Conservation (phyloP, 164 flowering plant genomes). For the Piper longum region DNA sequence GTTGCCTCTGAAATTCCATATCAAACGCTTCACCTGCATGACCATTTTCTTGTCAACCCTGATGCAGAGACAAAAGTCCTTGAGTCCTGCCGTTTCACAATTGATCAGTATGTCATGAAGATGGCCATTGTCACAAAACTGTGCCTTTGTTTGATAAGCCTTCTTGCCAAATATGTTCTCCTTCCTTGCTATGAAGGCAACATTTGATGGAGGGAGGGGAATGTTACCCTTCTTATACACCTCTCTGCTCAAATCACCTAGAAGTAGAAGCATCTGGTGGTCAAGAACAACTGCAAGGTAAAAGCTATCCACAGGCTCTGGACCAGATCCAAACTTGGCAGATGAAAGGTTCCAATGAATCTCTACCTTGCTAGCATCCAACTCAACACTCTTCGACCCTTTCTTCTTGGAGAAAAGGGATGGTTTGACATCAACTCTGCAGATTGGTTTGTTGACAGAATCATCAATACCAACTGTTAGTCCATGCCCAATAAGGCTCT, state of each 20-base stretch:
- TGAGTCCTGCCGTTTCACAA: constrained; percentile 14
- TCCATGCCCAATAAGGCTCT: constrained; percentile 31
- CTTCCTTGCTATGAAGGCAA: constrained; percentile 24
- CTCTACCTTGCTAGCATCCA: constrained; percentile 14
- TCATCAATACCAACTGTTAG: constrained; percentile 22
- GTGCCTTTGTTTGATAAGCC: constrained; percentile 20
- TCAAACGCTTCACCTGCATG: constrained; percentile 26
- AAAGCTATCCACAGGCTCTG: constrained; percentile 30
- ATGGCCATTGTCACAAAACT: constrained; percentile 25
- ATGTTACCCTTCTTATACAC: constrained; percentile 21
- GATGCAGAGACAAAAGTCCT: constrained; percentile 21
- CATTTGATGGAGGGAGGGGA: constrained; percentile 6
- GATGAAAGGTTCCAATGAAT: constrained; percentile 30
- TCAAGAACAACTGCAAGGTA: constrained; percentile 22
- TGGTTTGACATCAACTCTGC: constrained; percentile 31
- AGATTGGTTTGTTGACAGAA: constrained; percentile 17
- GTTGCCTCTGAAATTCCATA: constrained; percentile 39
- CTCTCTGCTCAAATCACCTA: constrained; percentile 28
- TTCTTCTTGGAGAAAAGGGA: constrained; percentile 33
- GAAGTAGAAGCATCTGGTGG: constrained; percentile 21
- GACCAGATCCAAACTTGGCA: constrained; percentile 27
- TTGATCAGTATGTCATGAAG: constrained; percentile 22
- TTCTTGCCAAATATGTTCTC: constrained; percentile 35
- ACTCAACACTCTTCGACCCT: constrained; percentile 22
- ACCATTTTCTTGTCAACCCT: constrained; percentile 21